Conservation (phyloP, 1,284 basidiomycete species). For the Agroathelia rolfsii region DNA sequence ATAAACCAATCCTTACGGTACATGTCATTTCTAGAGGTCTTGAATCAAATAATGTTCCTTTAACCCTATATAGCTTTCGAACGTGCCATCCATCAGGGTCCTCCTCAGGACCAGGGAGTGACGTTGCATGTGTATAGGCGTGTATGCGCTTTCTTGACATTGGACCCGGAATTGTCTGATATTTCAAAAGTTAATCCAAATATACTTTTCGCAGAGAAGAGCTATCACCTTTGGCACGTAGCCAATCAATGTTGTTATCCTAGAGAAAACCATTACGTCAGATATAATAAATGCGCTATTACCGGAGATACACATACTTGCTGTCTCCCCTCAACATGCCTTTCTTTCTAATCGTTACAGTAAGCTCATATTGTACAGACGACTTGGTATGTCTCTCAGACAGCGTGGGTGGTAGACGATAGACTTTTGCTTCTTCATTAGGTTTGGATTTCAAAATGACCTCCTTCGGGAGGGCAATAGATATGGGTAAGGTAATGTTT, state of each 20-base stretch:
- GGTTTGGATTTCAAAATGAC: constrained; percentile 22
- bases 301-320: constrained; percentile 16
- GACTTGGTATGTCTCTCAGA: constrained; percentile 33
- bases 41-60: constrained; percentile 30
- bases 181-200: too few species aligned
- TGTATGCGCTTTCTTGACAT: constrained; percentile 36
- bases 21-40: constrained; percentile 32
- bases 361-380: constrained; percentile 38
- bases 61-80: constrained; percentile 26
- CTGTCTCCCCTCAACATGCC: constrained; percentile 37
- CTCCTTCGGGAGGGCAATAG: constrained; percentile 30
- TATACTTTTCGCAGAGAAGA: too few species aligned
- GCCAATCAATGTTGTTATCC: constrained; percentile 38
- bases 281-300: constrained; percentile 33
- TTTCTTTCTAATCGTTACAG: constrained; percentile 29
- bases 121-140: constrained; percentile 33
- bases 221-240: constrained; percentile 39
- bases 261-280: constrained; percentile 31
- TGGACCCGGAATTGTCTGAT: constrained; percentile 31
- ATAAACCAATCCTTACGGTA: constrained; percentile 22
- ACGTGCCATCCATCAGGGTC: constrained; percentile 40
- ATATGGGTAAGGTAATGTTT: constrained; percentile 37
- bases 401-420: constrained; percentile 36
- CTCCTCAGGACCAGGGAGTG: constrained; percentile 30
- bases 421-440: constrained; percentile 22